Base-by-base conservation (phyloP, 441 rosid genomes). In the Jatropha multifida region DNA sequence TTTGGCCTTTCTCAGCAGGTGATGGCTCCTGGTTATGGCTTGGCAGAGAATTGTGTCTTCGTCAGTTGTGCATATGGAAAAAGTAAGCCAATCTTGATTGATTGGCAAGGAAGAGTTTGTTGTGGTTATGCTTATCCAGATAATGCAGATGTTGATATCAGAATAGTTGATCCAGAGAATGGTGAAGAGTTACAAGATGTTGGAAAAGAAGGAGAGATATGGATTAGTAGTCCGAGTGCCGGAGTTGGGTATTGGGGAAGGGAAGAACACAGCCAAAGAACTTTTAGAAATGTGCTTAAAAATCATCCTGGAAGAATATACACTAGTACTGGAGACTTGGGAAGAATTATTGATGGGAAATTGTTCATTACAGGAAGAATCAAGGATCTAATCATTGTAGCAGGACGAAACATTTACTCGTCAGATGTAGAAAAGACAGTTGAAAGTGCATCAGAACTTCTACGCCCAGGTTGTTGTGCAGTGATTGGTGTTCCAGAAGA, bases 21-120 rank as follows among this genome's bases (percentile, higher is more conserved):
- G 75, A 79, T 90, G 92, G 96, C 96, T 60, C 92, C 93, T 56
- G 96, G 96, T 68, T 90, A 90, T 81, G 93, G 96, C 59, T 82
- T 90, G 86, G 96, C 93, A 3, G 93, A 90, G 75, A 89, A 90
- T 68, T 89, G 93, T 73, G 93, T 90, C 52, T 90, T 90, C 79
- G 96, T 89, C 60, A 84, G 87, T 66, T 90, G 92, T 73, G 96
- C 96, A 18, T 89, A 74, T 78, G 93, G 96, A 40, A 86, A 83
- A 76, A 85, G 85, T 63, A 85, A 83, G 75, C 89, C 93, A 9
- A 85, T 89, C 79, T 76, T 83, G 74, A 75, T 89, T 70, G 96
- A 90, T 58, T 90, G 96, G 92, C 92, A 90, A 73, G 88, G 89
- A 74, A 81, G 93, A 79, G 84, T 90, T 54, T 89, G 92, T 64